These are phyloP conservation scores for Fraxinus pennsylvanica DNA, from an alignment of 257 asterid species.

Conservation along the genomic window DNA sequence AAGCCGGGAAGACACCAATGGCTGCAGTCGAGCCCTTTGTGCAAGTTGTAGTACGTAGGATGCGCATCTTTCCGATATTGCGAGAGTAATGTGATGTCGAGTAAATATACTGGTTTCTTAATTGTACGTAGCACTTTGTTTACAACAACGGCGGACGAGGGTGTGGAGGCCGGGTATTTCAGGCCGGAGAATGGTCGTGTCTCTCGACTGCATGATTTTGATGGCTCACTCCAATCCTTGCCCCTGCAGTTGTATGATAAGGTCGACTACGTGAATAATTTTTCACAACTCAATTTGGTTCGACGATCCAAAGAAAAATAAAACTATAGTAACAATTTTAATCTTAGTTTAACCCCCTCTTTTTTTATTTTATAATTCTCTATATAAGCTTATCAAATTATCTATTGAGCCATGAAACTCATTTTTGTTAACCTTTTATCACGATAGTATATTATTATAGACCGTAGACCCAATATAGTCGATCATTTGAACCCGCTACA, in stretches of 20 bases:
- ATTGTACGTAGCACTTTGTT: conserved; percentile 76
- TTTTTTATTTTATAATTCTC: too few species aligned
- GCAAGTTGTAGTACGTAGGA: conserved; percentile 58
- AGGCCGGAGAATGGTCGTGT: conserved; percentile 57
- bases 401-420: too few species aligned
- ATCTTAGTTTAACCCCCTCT: too few species aligned
- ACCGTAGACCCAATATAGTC: too few species aligned
- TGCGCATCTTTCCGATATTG: conserved; percentile 89
- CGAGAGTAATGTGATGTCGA: conserved; percentile 70
- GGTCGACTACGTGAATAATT: background rate
- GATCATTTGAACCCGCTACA: too few species aligned
- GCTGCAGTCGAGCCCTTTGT: conserved; percentile 77
- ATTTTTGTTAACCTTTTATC: too few species aligned
- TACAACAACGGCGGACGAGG: conserved; percentile 50
- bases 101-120: conserved; percentile 71
- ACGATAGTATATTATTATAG: too few species aligned
- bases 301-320: too few species aligned
- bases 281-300: background rate
- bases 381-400: too few species aligned
- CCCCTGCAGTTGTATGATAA: conserved; percentile 45
- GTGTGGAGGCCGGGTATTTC: conserved; percentile 66
- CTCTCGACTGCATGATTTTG: conserved; percentile 62
- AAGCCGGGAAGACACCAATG: conserved; percentile 98
- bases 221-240: conserved; percentile 66
- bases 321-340: too few species aligned